Evolutionary conservation across 352 stramenopile species (phyloP).

Genomic region (Pythium inflatum): DNA sequence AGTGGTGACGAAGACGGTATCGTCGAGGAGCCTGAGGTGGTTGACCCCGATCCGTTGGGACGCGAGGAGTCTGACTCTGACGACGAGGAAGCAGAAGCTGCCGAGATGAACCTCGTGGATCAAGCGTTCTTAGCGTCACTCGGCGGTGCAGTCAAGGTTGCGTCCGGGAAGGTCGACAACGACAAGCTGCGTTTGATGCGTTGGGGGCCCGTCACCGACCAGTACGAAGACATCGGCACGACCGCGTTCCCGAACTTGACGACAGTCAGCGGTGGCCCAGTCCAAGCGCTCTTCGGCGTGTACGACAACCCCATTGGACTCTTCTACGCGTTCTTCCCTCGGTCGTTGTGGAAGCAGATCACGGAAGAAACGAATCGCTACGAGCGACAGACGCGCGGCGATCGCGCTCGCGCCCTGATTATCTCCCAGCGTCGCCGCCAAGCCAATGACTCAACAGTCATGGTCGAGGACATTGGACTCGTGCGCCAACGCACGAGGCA

Average conservation of each 20-base stretch:
- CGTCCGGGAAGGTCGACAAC: neutral
- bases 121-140: constrained; percentile 2
- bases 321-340: constrained; percentile 36
- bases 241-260: constrained; percentile 1
- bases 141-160: neutral
- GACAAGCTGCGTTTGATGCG: constrained; percentile 1
- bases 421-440: neutral
- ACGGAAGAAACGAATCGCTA: constrained; percentile 32
- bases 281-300: neutral
- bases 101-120: neutral
- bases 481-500: constrained; percentile 19
- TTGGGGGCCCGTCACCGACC: constrained; percentile 1
- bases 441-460: neutral
- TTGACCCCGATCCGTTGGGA: neutral
- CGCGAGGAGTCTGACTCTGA: neutral
- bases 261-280: neutral
- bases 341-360: constrained; percentile 28
- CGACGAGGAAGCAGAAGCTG: neutral
- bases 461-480: neutral
- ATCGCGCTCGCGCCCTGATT: neutral
- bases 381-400: constrained; percentile 13
- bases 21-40: neutral
- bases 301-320: neutral
- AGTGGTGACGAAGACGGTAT: constrained; percentile 7
- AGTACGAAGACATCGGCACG: neutral